Evolutionary conservation across 768 basidiomycete genomes (phyloP).

Genomic region (Gloeostereum incarnatum): DNA sequence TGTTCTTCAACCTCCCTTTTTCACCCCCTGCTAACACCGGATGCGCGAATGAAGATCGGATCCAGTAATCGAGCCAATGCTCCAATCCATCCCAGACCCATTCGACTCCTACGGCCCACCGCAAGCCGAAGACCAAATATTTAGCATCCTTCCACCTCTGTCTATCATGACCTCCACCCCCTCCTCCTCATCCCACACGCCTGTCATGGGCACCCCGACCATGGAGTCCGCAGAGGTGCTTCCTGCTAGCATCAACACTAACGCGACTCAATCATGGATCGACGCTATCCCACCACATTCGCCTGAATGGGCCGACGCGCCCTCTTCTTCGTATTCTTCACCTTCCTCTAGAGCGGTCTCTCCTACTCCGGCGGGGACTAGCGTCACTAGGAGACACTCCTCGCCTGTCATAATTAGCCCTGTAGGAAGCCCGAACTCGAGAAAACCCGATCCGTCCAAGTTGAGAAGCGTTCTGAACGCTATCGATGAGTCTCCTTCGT

Average conservation of each 20-base stretch:
- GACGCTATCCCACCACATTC: conserved; percentile 39
- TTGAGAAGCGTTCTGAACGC: conserved; percentile 64
- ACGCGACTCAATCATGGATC: conserved; percentile 11
- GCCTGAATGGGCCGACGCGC: conserved; percentile 45
- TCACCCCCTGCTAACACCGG: conserved; percentile 8
- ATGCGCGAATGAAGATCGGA: conserved; percentile 48
- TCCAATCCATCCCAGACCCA: conserved; percentile 85
- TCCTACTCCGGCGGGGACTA: too few species aligned
- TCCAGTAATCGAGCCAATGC: conserved; percentile 83
- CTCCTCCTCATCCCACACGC: conserved; percentile 49
- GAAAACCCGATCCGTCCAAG: conserved; percentile 58
- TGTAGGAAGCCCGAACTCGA: conserved; percentile 22
- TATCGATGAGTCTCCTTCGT: conserved; percentile 45
- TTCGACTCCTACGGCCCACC: conserved; percentile 89
- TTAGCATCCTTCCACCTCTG: conserved; percentile 84
- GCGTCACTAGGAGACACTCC: too few species aligned
- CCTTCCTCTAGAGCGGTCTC: too few species aligned
- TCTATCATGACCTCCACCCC: conserved; percentile 56
- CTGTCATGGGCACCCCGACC: conserved; percentile 42
- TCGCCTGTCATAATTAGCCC: too few species aligned
- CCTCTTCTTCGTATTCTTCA: too few species aligned
- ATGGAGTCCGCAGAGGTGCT: conserved; percentile 21
- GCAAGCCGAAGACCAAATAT: conserved; percentile 84
- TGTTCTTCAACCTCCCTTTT: conserved; percentile 17
- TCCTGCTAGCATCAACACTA: conserved; percentile 27